Base-by-base conservation (phyloP, 1,284 basidiomycete species). In the Apiotrichum akiyoshidainum region DNA sequence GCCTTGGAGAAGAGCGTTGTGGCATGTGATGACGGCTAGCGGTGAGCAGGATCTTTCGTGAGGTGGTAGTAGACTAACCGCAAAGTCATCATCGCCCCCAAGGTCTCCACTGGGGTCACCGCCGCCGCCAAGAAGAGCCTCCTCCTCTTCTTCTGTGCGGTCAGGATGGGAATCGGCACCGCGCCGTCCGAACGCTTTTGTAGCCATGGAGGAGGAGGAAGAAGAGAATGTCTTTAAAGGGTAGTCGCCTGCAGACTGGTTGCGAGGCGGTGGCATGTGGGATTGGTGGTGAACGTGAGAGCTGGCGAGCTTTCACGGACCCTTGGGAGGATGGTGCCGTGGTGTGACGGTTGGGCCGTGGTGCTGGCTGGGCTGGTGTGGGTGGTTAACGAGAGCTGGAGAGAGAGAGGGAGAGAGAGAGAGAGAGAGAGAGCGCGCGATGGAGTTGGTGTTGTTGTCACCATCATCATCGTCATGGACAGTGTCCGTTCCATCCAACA, bases 201-300 rank as follows among this genome's bases (percentile, higher is more conserved):
- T 11, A 8, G 46, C n/a, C 26, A 33, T 26, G 11, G 46, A 34
- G 5, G 9, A 33, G 5, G 46, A 37, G 21, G 54, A 50, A 26
- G 48, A 39, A 4, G 46, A 13, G 22, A 58, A 53, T 14, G 57
- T 54, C 4, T 42, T 47, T 44, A 59, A 45, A 12, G 52, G 48
- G 33, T 54, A 46, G 19, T 46, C 52, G 48, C 53, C 47, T 0
- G 52, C n/a, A 8, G 35, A 22, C 16, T 51, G 52, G 42, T 40
- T 48, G 13, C 47, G 44, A 22, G 52, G 48, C 57, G 54, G 54
- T 52, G 42, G 44, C 9, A 31, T 22, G 6, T 10, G 46, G 5
- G 44, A 21, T 3, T 13, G 19, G n/a, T 11, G 22, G 8, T 21
- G 17, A 40, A 19, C 40, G 50, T 52, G 40, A 50, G 49, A 52